Conservation (phyloP, 495 filamentous ascomycete species). For the Annulohypoxylon nitens region DNA sequence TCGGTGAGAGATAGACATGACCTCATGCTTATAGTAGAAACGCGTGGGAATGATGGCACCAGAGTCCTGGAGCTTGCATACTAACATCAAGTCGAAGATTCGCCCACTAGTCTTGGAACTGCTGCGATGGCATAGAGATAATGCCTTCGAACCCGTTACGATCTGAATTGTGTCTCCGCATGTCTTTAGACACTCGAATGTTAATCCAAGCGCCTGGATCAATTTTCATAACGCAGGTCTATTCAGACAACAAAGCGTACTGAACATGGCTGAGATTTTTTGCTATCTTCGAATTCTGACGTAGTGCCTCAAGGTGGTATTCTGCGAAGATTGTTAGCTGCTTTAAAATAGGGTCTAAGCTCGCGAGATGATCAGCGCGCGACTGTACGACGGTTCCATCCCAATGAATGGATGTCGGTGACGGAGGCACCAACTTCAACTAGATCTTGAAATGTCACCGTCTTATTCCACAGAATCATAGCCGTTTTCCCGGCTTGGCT, state of each 20-base stretch:
- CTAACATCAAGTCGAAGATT: neutral
- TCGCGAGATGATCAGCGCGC: neutral
- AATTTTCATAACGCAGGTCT: neutral
- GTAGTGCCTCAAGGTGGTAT: neutral
- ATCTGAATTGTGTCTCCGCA: neutral
- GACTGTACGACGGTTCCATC: neutral
- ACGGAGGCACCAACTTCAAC: neutral
- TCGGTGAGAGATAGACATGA: neutral
- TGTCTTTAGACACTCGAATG: neutral
- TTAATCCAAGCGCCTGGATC: neutral
- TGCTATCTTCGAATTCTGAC: neutral
- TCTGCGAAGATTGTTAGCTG: neutral
- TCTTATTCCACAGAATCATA: neutral
- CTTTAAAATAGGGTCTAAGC: neutral
- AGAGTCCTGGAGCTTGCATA: neutral
- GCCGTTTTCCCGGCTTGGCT: conserved; percentile 5
- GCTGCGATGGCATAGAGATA: neutral
- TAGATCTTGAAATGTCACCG: conserved; percentile 1
- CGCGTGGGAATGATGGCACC: no score
- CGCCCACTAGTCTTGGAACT: neutral
- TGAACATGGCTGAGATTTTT: no score
- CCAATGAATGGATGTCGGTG: neutral
- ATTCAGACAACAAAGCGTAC: neutral
- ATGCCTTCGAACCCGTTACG: neutral
- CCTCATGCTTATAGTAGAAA: neutral